Percentiles rank a stretch among this genome's conserved stretches.
Conservation (phyloP, 805 yeast species). For the Wickerhamiella nectarea region DNA sequence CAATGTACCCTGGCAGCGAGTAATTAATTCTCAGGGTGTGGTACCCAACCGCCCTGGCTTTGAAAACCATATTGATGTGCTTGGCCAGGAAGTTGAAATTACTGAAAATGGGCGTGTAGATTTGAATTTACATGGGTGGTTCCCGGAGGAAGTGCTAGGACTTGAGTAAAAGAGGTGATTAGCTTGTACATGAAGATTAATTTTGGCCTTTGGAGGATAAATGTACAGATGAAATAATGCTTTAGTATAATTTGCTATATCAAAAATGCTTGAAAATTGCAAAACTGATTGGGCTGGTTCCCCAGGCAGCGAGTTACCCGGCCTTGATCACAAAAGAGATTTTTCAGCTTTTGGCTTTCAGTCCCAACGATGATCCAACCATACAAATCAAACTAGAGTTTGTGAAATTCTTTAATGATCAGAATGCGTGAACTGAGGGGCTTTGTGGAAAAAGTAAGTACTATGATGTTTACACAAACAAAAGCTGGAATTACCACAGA, state of each 20-base stretch:
- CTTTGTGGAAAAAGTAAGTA: constrained; percentile 16
- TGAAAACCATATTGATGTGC: constrained; percentile 32
- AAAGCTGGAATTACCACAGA: constrained; percentile 99
- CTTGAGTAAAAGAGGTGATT: background rate
- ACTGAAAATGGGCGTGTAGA: constrained; percentile 28
- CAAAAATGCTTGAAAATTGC: too few relatives aligned
- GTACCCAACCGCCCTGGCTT: constrained; percentile 41
- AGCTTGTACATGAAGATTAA: background rate
- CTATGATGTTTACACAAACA: constrained; percentile 44
- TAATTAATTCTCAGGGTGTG: constrained; percentile 47
- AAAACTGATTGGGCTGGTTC: background rate
- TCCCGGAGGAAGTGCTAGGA: constrained; percentile 31
- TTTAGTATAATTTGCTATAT: too few relatives aligned
- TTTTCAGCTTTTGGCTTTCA: background rate
- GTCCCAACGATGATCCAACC: constrained; percentile 33
- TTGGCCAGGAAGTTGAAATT: constrained; percentile 35
- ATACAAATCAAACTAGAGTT: constrained; percentile 50
- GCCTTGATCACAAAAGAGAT: constrained; percentile 3
- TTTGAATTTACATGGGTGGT: constrained; percentile 50
- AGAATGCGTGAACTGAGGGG: constrained; percentile 25
- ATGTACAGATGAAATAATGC: too few relatives aligned
- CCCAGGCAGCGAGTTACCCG: constrained; percentile 6
- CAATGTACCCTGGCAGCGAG: constrained; percentile 72
- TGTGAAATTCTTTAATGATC: constrained; percentile 43
- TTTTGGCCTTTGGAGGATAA: too few relatives aligned